Percentiles rank a stretch among this genome's conserved stretches.
phyloP scores from a whole-genome alignment of 768 basidiomycete genomes.

The Macrolepiota albuminosa region DNA sequence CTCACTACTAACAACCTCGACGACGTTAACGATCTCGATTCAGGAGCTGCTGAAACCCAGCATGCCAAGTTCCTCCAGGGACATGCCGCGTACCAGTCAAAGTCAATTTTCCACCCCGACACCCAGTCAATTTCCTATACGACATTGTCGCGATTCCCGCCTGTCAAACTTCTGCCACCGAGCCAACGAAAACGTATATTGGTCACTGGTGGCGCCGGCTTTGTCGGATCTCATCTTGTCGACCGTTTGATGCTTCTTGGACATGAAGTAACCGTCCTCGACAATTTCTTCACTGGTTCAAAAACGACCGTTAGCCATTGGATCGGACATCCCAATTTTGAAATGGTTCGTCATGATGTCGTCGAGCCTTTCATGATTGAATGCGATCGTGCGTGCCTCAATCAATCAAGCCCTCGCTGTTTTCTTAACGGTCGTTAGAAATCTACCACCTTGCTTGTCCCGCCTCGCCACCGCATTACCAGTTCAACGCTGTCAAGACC shows the following conservation, averaged over 20 bases:
- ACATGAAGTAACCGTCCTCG: slow-evolving; percentile 94
- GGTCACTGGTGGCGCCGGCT: slow-evolving; percentile 97
- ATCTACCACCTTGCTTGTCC: slow-evolving; percentile 99
- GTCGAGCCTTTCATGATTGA: slow-evolving; percentile 98
- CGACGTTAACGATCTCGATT: slow-evolving; percentile 28
- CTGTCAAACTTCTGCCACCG: slow-evolving; percentile 82
- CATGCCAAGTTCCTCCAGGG: slow-evolving; percentile 54
- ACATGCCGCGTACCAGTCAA: slow-evolving; percentile 60
- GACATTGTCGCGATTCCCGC: slow-evolving; percentile 87
- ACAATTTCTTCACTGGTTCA: slow-evolving; percentile 98
- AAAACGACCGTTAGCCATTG: slow-evolving; percentile 96
- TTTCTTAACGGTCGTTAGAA: slow-evolving; percentile 41
- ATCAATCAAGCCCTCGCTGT: slow-evolving; percentile 6
- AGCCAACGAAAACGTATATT: slow-evolving; percentile 82
- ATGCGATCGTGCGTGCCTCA: slow-evolving; percentile 74
- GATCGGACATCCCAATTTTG: slow-evolving; percentile 98
- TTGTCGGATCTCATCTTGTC: slow-evolving; percentile 97
- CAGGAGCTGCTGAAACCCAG: slow-evolving; percentile 36
- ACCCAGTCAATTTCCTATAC: slow-evolving; percentile 86
- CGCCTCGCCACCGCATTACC: slow-evolving; percentile 95
- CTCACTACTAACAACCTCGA: slow-evolving; percentile 33
- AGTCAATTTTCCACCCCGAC: slow-evolving; percentile 81
- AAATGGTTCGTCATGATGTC: slow-evolving; percentile 95
- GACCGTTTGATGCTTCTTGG: slow-evolving; percentile 97
- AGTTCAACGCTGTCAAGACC: slow-evolving; percentile 97